Base-by-base conservation (phyloP, 129 eudicot genomes). In the Flaveria sonorensis region DNA sequence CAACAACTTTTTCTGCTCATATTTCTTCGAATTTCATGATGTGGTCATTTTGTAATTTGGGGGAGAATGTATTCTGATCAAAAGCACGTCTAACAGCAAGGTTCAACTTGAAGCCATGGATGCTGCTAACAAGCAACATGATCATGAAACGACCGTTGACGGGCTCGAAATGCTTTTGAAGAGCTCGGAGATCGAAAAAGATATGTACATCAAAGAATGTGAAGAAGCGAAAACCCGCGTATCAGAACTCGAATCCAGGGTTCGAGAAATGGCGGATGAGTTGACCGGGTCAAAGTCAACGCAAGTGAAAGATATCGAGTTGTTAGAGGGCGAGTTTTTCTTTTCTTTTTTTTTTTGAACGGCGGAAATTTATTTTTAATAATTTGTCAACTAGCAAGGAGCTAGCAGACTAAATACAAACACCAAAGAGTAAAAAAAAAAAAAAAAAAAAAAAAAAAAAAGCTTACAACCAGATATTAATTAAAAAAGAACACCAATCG, bases 401-500 rank as follows among this genome's bases (percentile, higher is more conserved):
- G n/a, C n/a, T n/a, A n/a, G n/a, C n/a, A n/a, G n/a, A n/a, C n/a
- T n/a, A n/a, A n/a, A n/a, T n/a, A n/a, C n/a, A n/a, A n/a, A n/a
- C n/a, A n/a, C n/a, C n/a, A n/a, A n/a, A n/a, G n/a, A n/a, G n/a
- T n/a, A n/a, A n/a, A n/a, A n/a, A n/a, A n/a, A n/a, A n/a, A n/a
- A n/a, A n/a, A n/a, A n/a, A n/a, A n/a, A n/a, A n/a, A n/a, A n/a
- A n/a, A n/a, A n/a, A n/a, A n/a, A n/a, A n/a, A n/a, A n/a, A n/a
- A n/a, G n/a, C n/a, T n/a, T n/a, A n/a, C n/a, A n/a, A n/a, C n/a
- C n/a, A n/a, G n/a, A n/a, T n/a, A n/a, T n/a, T n/a, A n/a, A n/a
- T n/a, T n/a, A n/a, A n/a, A n/a, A n/a, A n/a, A 10, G 92, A 87
- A 42, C 92, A 87, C 82, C n/a, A n/a, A n/a, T 90, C 2, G 92